A percentile compares a stretch with the other conserved stretches of the same genome.
Conservation (phyloP, 2,329 filamentous ascomycete species). For the Daldinia sp. region DNA sequence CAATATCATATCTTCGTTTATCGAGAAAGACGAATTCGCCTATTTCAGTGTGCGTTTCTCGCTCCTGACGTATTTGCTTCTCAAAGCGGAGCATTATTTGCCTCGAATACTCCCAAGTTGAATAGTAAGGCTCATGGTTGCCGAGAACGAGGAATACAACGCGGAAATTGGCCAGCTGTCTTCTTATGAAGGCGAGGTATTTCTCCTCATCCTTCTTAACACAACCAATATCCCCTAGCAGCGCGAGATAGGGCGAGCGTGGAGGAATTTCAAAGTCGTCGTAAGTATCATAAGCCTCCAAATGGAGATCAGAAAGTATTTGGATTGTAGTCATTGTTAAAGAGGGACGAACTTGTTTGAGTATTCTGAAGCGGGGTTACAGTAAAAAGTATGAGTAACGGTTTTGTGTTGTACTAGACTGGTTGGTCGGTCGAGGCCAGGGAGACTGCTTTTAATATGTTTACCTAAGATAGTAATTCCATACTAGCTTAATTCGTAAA, state of each 20-base stretch:
- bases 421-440: too few relatives aligned
- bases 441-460: too few relatives aligned
- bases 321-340: constrained; percentile 50
- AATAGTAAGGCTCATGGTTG: constrained; percentile 68
- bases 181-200: constrained; percentile 60
- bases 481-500: too few relatives aligned
- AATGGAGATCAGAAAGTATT: constrained; percentile 69
- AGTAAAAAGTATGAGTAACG: background rate
- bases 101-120: constrained; percentile 53
- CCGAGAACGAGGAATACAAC: constrained; percentile 65
- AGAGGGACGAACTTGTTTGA: background rate
- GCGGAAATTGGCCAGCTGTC: constrained; percentile 62
- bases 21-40: constrained; percentile 59
- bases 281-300: constrained; percentile 64
- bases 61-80: constrained; percentile 36
- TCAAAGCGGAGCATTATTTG: constrained; percentile 52
- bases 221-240: constrained; percentile 69
- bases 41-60: constrained; percentile 25
- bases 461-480: too few relatives aligned
- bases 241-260: constrained; percentile 63
- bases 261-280: constrained; percentile 62
- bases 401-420: too few relatives aligned
- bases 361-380: background rate
- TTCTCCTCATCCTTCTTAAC: constrained; percentile 55
- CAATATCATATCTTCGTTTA: constrained; percentile 34